Conservation (phyloP, 2,329 filamentous ascomycete genomes). For the Colletotrichum horii region DNA sequence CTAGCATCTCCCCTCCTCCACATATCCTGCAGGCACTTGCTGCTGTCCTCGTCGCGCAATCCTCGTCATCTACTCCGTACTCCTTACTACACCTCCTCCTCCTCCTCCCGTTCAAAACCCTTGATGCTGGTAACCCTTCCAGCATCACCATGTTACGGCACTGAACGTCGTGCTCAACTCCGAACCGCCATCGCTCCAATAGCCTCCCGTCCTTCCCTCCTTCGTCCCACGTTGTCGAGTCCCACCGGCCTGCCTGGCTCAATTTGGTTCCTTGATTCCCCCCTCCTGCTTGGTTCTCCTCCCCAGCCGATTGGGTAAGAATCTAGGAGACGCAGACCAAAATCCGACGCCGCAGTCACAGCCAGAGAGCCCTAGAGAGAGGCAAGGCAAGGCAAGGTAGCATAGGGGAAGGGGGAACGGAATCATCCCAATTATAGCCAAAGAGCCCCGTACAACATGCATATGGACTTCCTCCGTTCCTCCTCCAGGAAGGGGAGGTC, state of each 20-base stretch:
- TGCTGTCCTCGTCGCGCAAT: slow-evolving; percentile 13
- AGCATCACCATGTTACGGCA: slow-evolving; percentile 7
- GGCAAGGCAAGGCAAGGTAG: slow-evolving; percentile 1
- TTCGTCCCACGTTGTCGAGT: slow-evolving; percentile 18
- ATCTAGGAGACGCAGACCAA: not conserved
- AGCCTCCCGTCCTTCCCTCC: not conserved
- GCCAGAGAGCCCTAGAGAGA: not conserved
- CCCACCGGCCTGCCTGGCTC: not conserved
- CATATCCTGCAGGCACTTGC: slow-evolving; percentile 11
- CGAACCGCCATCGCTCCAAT: slow-evolving; percentile 12
- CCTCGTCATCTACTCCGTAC: slow-evolving; percentile 9
- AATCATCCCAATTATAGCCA: not conserved
- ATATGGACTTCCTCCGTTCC: slow-evolving; percentile 27
- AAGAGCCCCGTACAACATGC: not conserved
- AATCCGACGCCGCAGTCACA: not conserved
- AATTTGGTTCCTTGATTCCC: slow-evolving; percentile 6
- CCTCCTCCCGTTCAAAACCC: slow-evolving; percentile 5
- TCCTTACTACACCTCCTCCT: not conserved
- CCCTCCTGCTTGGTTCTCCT: slow-evolving; percentile 4
- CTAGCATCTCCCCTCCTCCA: not conserved
- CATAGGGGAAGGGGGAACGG: not conserved
- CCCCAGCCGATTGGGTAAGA: slow-evolving; percentile 10
- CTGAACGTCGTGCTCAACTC: slow-evolving; percentile 11
- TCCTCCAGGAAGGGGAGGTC: slow-evolving; percentile 48
- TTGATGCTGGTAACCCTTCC: slow-evolving; percentile 18